These are phyloP conservation scores for Naganishia onofrii DNA, from an alignment of 768 basidiomycete genomes.

Conservation along the genomic window DNA sequence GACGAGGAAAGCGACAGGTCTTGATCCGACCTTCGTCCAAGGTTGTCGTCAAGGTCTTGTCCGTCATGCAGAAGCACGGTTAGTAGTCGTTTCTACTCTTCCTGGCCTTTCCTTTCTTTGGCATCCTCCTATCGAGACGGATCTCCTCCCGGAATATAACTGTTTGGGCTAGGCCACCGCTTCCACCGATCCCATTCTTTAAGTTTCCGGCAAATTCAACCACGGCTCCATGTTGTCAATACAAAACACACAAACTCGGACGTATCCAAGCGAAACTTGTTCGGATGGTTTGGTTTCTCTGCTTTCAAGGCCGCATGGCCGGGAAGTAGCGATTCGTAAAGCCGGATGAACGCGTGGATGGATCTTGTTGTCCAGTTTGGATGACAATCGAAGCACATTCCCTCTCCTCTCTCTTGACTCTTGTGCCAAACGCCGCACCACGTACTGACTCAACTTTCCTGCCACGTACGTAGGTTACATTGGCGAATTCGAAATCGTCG, in stretches of 20 bases:
- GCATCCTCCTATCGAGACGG: conserved; percentile 23
- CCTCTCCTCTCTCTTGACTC: background rate
- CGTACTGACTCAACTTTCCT: background rate
- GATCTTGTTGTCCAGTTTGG: conserved; percentile 14
- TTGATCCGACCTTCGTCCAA: conserved; percentile 95
- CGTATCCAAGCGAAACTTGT: conserved; percentile 24
- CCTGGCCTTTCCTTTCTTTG: conserved; percentile 7
- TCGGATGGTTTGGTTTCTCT: background rate
- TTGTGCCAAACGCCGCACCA: background rate
- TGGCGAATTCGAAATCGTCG: conserved; percentile 96
- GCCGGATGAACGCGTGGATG: background rate
- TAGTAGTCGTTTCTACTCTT: conserved; percentile 35
- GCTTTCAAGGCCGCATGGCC: conserved; percentile 28
- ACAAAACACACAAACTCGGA: background rate
- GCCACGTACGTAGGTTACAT: conserved; percentile 74
- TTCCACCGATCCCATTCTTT: conserved; percentile 53
- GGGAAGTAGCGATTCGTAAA: conserved; percentile 2
- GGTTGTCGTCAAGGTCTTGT: conserved; percentile 95
- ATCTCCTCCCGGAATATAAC: conserved; percentile 52
- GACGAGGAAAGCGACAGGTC: conserved; percentile 98
- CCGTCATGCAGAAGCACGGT: conserved; percentile 99
- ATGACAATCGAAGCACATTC: conserved; percentile 14
- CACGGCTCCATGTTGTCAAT: conserved; percentile 24
- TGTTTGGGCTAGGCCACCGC: conserved; percentile 47
- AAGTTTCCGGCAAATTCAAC: conserved; percentile 51